Evolutionary conservation across 306 rosid species (phyloP).

Genomic region (Malus sylvestris): DNA sequence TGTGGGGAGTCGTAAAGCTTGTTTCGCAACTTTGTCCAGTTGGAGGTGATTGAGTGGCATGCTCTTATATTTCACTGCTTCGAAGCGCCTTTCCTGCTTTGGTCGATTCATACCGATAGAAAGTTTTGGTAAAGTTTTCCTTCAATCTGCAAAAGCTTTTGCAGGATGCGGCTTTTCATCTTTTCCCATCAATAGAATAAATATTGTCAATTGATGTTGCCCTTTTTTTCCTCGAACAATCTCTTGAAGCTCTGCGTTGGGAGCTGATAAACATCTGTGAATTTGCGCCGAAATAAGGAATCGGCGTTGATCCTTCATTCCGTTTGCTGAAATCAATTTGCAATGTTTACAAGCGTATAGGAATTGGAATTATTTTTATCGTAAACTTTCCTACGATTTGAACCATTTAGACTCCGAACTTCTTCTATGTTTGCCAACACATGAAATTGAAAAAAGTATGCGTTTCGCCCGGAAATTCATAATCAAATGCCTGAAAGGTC

Average conservation of each 20-base stretch:
- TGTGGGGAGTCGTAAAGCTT: slow-evolving; percentile 70
- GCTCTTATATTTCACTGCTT: background rate
- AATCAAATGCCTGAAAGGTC: no score
- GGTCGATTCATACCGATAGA: background rate
- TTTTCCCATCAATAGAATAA: background rate
- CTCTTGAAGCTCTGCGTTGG: background rate
- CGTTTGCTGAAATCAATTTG: no score
- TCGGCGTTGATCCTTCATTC: no score
- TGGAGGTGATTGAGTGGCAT: slow-evolving; percentile 19
- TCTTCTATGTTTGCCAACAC: no score
- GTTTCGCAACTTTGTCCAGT: slow-evolving; percentile 48
- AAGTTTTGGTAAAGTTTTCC: background rate
- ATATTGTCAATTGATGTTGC: background rate
- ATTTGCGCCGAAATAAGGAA: no score
- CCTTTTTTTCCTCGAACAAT: background rate
- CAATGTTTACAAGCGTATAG: no score
- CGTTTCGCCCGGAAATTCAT: no score
- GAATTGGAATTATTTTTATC: no score
- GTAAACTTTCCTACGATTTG: no score
- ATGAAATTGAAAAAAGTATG: no score
- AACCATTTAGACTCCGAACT: no score
- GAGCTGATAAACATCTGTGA: background rate
- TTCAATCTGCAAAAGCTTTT: background rate
- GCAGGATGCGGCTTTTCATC: background rate
- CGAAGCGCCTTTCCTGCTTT: background rate